Conservation (phyloP, 805 yeast genomes). For the Kazachstania viticola region DNA sequence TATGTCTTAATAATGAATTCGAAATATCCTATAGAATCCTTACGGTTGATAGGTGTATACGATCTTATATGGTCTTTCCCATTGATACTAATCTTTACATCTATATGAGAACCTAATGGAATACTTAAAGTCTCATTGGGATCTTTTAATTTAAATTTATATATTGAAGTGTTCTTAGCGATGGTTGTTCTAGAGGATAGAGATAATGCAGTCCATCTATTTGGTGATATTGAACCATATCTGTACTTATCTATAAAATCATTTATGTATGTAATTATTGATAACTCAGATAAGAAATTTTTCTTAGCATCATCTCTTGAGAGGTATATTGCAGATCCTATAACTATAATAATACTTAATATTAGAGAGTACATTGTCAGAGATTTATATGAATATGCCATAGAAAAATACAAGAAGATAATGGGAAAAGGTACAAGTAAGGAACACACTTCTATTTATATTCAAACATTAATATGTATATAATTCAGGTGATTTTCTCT, state of each 20-base stretch:
- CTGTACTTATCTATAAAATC: no score
- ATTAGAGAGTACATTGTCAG: no score
- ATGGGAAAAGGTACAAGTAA: no score
- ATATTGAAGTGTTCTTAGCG: slow-evolving; percentile 57
- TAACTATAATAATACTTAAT: no score
- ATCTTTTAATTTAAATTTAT: slow-evolving; percentile 52
- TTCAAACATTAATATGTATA: no score
- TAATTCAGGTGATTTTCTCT: no score
- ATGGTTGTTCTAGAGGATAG: slow-evolving; percentile 59
- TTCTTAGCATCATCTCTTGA: no score
- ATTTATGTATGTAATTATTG: no score
- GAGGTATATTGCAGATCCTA: no score
- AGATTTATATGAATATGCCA: no score
- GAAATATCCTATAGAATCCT: slow-evolving; percentile 57
- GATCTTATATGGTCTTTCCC: slow-evolving; percentile 36
- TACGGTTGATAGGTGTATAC: slow-evolving; percentile 66
- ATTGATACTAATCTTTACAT: slow-evolving; percentile 35
- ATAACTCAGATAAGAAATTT: neutral
- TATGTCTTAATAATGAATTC: slow-evolving; percentile 71
- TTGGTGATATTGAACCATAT: slow-evolving; percentile 35
- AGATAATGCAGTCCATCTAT: slow-evolving; percentile 53
- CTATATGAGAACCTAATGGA: slow-evolving; percentile 68
- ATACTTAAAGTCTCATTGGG: slow-evolving; percentile 49
- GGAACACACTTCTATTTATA: no score
- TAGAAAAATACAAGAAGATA: no score